Conservation (phyloP, 2,329 filamentous ascomycete species). For the Fusarium beomiforme region DNA sequence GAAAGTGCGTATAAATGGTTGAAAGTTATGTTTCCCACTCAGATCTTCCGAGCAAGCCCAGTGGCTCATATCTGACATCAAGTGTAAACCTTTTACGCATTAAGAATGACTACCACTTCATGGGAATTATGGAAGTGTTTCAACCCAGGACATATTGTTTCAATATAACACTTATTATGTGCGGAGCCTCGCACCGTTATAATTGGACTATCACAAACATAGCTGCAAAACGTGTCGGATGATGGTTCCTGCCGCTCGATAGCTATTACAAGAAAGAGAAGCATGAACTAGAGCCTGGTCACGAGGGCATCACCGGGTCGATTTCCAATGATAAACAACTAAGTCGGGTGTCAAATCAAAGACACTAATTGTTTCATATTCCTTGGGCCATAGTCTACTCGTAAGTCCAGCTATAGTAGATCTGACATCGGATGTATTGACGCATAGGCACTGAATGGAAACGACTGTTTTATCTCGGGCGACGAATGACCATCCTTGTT, state of each 20-base stretch:
- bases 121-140: background rate
- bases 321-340: background rate
- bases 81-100: background rate
- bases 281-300: background rate
- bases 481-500: background rate
- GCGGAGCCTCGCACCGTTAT: background rate
- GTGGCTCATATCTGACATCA: background rate
- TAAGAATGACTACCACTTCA: background rate
- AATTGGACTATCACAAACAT: background rate
- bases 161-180: background rate
- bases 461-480: background rate
- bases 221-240: background rate
- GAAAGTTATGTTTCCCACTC: background rate
- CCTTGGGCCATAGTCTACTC: background rate
- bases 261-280: background rate
- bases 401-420: background rate
- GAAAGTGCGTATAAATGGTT: background rate
- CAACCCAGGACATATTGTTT: background rate
- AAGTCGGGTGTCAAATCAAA: background rate
- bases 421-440: background rate
- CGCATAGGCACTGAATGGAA: background rate
- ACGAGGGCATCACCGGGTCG: background rate
- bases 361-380: background rate
- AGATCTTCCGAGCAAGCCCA: background rate
- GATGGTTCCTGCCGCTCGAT: background rate